Base-by-base conservation (phyloP, 495 filamentous ascomycete genomes). In the Penicillium fimorum region DNA sequence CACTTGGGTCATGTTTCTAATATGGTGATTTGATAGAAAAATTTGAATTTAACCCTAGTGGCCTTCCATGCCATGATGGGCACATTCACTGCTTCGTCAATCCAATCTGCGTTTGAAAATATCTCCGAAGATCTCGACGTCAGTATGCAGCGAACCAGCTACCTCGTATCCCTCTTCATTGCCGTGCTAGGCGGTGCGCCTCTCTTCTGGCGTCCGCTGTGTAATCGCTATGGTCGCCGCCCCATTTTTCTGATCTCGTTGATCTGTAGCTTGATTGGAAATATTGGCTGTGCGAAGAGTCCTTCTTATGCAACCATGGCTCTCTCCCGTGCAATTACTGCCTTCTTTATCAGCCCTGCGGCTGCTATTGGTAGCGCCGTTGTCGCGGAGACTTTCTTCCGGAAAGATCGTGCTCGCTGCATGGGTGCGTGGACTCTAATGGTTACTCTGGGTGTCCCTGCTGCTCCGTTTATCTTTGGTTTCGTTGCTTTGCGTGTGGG, bases 31-130 rank as follows among this genome's bases (percentile, higher is more conserved):
- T 6, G 15, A 9, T 38, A 83, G 81, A 84, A 83, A 79, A 61
- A 70, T n/a, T 35, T 72, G 32, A 83, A 84, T 53, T 70, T 83
- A 0, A 32, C 76, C 13, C 71, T 83, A 11, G 75, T 84, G 35
- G 76, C 79, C 2, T 82, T 83, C 62, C 80, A 85, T 53, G 80
- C 80, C 13, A 75, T 75, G 57, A 83, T 83, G 74, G 70, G 70
- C 10, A 83, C 81, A 2, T 82, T 82, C 63, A 82, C 69, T 20
- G 81, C 82, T 0, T 73, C 79, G 0, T 60, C 66, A 8, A 82
- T 84, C 55, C 79, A 79, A 38, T 79, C 79, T 1, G 81, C 78
- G 17, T 84, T 78, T 58, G 72, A 75, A 52, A 52, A 69, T 12
- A 79, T 83, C 47, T 69, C 79, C 15, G 63, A 66, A 5, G 79